Percentiles rank a stretch among this genome's conserved stretches.
Conservation (phyloP, 176 grass and related monocot genomes). For the Juncus inflexus region DNA sequence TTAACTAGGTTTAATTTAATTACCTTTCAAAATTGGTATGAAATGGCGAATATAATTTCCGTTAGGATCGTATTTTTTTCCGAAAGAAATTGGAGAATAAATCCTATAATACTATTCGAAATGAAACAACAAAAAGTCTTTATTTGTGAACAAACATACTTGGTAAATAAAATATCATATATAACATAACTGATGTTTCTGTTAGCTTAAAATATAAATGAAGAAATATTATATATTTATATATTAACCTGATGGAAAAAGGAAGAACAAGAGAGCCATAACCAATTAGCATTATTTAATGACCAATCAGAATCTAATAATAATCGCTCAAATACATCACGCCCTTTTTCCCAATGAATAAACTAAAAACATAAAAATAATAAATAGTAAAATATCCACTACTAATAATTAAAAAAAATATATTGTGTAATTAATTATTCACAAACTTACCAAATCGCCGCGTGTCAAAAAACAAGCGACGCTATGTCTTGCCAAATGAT, state of each 20-base stretch:
- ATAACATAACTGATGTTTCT: neutral
- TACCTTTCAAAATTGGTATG: slow-evolving; percentile 80
- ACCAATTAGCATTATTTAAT: slow-evolving; percentile 89
- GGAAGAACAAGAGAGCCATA: slow-evolving; percentile 94
- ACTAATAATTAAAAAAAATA: neutral
- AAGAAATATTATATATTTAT: too few relatives aligned
- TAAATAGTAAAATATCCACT: slow-evolving; percentile 3
- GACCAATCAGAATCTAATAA: slow-evolving; percentile 91
- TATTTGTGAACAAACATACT: neutral
- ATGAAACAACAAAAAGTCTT: slow-evolving; percentile 1
- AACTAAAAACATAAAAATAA: slow-evolving; percentile 41
- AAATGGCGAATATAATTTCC: slow-evolving; percentile 87
- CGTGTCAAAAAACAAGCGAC: slow-evolving; percentile 94
- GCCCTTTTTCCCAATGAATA: slow-evolving; percentile 93
- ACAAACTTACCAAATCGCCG: slow-evolving; percentile 65
- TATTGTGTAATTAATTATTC: slow-evolving; percentile 5
- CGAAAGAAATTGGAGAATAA: slow-evolving; percentile 84
- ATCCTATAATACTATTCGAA: slow-evolving; percentile 63
- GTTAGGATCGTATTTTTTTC: slow-evolving; percentile 86
- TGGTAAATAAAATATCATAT: neutral
- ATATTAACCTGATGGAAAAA: slow-evolving; percentile 77
- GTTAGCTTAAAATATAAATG: too few relatives aligned
- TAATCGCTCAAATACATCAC: slow-evolving; percentile 81
- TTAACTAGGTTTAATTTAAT: neutral
- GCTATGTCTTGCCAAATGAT: slow-evolving; percentile 93